Conservation (phyloP, 2,329 filamentous ascomycete species). For the Phoma herbarum region DNA sequence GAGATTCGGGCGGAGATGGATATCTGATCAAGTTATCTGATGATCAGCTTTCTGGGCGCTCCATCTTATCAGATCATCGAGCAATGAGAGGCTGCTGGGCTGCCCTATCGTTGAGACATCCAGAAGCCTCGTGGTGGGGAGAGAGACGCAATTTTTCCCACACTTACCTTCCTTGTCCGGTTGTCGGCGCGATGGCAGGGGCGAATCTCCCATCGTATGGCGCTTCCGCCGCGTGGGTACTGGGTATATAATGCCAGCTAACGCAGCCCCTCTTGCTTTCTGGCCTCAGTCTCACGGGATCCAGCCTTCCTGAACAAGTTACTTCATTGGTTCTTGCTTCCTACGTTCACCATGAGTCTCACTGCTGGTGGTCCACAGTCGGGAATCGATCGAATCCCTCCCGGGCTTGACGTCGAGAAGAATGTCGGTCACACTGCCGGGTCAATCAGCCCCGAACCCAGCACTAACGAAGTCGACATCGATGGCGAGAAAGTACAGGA, state of each 20-base stretch:
- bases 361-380: constrained; percentile 20
- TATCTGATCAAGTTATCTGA: constrained; percentile 40
- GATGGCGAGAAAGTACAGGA: constrained; percentile 35
- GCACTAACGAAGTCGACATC: constrained; percentile 24
- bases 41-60: constrained; percentile 29
- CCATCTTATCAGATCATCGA: constrained; percentile 45
- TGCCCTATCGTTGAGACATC: constrained; percentile 26
- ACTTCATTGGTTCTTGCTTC: constrained; percentile 13
- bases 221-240: constrained; percentile 24
- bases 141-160: constrained; percentile 33
- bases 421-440: constrained; percentile 18
- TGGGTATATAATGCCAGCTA: constrained; percentile 27
- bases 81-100: constrained; percentile 22
- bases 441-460: constrained; percentile 22
- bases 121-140: constrained; percentile 35
- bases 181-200: constrained; percentile 31
- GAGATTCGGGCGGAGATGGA: constrained; percentile 20
- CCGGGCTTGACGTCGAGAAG: constrained; percentile 36
- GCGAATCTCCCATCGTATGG: constrained; percentile 9
- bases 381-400: constrained; percentile 25
- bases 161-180: constrained; percentile 32
- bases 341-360: constrained; percentile 24
- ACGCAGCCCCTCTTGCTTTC: constrained; percentile 12
- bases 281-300: constrained; percentile 21
- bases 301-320: constrained; percentile 24